phyloP scores from a whole-genome alignment of 2,329 filamentous ascomycete genomes.

The Sporothrix protearum region DNA sequence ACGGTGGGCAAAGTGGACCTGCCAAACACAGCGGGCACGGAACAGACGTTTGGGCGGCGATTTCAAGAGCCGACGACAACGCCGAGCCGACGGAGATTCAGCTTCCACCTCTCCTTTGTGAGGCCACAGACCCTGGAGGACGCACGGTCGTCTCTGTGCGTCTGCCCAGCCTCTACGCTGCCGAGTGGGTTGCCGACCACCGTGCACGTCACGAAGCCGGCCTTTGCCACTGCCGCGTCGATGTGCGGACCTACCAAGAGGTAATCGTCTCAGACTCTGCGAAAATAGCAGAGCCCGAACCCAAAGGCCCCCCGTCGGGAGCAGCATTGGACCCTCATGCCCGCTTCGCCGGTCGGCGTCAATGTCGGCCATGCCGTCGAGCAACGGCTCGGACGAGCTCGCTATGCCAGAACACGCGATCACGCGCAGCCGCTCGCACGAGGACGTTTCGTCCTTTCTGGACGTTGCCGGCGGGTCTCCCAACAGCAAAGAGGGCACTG shows the following conservation, averaged over 20 bases:
- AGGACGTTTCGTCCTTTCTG: neutral
- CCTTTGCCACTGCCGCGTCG: conserved; percentile 36
- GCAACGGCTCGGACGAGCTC: neutral
- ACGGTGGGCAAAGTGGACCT: neutral
- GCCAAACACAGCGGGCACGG: neutral
- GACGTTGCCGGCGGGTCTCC: neutral
- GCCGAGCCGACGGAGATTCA: neutral
- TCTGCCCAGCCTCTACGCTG: conserved; percentile 39
- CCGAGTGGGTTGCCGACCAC: conserved; percentile 43
- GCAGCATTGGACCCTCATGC: neutral
- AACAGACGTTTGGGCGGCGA: neutral
- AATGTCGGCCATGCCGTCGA: neutral
- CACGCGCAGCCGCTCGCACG: conserved; percentile 9
- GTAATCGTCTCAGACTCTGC: neutral
- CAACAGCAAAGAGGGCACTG: neutral
- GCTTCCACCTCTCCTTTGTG: conserved; percentile 19
- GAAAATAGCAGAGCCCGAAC: neutral
- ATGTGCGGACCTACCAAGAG: conserved; percentile 36
- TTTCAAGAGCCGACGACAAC: neutral
- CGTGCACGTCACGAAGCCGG: conserved; percentile 37
- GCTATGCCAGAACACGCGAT: neutral
- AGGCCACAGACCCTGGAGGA: conserved; percentile 1
- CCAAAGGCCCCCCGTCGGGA: neutral
- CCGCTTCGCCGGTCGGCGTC: conserved; percentile 1
- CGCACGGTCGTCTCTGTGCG: conserved; percentile 31